Conservation (phyloP, 768 basidiomycete genomes). For the Sporobolomyces pararoseus region DNA sequence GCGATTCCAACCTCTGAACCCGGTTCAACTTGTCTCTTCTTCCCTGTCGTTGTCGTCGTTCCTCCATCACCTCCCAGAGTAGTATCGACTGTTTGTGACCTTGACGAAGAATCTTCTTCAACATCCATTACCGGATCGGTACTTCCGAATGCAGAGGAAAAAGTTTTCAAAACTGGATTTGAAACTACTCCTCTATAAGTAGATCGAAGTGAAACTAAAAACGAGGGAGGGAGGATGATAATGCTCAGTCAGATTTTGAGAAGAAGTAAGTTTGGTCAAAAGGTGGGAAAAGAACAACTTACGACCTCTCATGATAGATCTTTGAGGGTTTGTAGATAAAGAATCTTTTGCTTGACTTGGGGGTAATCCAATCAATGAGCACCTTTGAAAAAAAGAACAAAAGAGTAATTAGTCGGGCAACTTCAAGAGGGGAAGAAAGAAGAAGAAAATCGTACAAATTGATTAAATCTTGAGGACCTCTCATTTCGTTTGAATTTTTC, state of each 20-base stretch:
- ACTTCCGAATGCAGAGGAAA: not conserved
- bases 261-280: not conserved
- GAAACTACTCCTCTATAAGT: constrained; percentile 42
- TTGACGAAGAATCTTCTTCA: no score
- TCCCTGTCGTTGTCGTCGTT: not conserved
- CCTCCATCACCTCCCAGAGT: not conserved
- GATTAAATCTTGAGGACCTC: constrained; percentile 67
- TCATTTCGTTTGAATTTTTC: constrained; percentile 59
- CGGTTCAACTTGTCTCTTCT: not conserved
- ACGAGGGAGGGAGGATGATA: not conserved
- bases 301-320: constrained; percentile 38
- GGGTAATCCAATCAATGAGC: constrained; percentile 35
- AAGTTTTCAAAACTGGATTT: constrained; percentile 26
- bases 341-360: constrained; percentile 34
- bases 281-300: not conserved
- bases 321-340: constrained; percentile 35
- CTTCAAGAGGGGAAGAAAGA: not conserved
- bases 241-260: not conserved
- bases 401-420: not conserved
- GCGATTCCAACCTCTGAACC: not conserved
- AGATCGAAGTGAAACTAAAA: constrained; percentile 33
- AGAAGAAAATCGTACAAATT: constrained; percentile 61
- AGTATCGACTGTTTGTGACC: no score
- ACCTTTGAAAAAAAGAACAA: constrained; percentile 6
- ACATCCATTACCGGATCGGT: no score